phyloP scores from a whole-genome alignment of 305 asterid species.

The Andrographis paniculata region DNA sequence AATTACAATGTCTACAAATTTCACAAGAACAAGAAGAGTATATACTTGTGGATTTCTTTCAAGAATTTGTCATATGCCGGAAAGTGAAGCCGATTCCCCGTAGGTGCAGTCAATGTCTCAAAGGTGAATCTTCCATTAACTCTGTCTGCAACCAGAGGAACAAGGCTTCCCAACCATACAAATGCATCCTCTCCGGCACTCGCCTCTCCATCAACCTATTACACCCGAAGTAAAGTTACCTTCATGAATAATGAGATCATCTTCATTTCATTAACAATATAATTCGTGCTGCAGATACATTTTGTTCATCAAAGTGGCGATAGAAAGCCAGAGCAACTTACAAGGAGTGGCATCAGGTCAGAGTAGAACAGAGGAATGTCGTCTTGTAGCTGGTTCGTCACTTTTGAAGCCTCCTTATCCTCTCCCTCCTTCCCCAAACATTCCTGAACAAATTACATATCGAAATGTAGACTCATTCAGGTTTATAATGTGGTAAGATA shows the following conservation, averaged over 20 bases:
- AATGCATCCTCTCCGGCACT: conserved; percentile 75
- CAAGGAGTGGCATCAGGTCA: conserved; percentile 92
- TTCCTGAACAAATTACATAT: conserved; percentile 32
- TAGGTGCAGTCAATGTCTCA: conserved; percentile 73
- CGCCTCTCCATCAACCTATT: conserved; percentile 73
- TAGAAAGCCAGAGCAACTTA: conserved; percentile 22
- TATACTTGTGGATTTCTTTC: conserved; percentile 64
- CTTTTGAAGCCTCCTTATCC: conserved; percentile 34
- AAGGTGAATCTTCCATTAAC: conserved; percentile 76
- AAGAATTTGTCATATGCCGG: conserved; percentile 74
- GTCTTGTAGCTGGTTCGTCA: conserved; percentile 35
- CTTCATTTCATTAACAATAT: too few species aligned
- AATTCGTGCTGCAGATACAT: background rate
- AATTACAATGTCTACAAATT: too few species aligned
- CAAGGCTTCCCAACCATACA: conserved; percentile 68
- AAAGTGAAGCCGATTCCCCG: conserved; percentile 60
- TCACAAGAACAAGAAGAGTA: background rate
- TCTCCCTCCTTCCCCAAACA: conserved; percentile 55
- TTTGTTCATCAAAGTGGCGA: background rate
- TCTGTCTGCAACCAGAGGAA: conserved; percentile 61
- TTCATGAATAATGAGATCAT: background rate
- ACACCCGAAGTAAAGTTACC: conserved; percentile 12
- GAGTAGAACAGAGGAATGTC: conserved; percentile 80
- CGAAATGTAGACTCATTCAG: too few species aligned
- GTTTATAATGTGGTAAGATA: too few species aligned